Evolutionary conservation across 2,329 filamentous ascomycete genomes (phyloP).

Genomic region (Mollisia scopiformis): DNA sequence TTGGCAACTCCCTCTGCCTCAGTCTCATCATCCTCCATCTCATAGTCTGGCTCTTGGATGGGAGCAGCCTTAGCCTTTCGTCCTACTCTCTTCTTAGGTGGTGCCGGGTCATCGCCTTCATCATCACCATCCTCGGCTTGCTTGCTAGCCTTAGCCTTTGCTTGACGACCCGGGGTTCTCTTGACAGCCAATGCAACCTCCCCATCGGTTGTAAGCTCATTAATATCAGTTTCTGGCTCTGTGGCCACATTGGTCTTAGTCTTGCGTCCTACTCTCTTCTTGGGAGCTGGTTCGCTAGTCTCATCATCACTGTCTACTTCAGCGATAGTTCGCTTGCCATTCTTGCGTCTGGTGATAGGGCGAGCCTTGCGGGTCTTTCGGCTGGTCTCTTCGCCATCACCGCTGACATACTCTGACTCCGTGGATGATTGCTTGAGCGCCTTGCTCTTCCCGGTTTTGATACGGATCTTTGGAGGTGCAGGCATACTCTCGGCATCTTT

Average conservation of each 20-base stretch:
- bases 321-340: background rate
- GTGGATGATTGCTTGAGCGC: slow-evolving; percentile 11
- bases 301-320: background rate
- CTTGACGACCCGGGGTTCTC: too few relatives aligned
- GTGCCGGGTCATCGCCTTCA: too few relatives aligned
- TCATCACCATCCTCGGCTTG: background rate
- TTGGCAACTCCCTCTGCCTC: background rate
- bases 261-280: background rate
- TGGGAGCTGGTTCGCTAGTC: background rate
- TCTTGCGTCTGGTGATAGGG: background rate
- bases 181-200: too few relatives aligned
- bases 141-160: too few relatives aligned
- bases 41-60: background rate
- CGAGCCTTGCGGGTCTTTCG: background rate
- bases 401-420: slow-evolving; percentile 13
- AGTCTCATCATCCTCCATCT: background rate
- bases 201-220: too few relatives aligned
- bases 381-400: slow-evolving; percentile 24
- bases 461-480: background rate
- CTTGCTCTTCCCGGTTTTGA: slow-evolving; percentile 1
- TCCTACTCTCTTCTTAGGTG: too few relatives aligned
- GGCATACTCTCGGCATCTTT: background rate
- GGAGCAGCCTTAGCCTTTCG: background rate
- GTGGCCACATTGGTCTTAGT: background rate
- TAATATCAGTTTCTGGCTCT: background rate